Conservation (phyloP, 2,329 filamentous ascomycete species). For the Talaromyces sp. region DNA sequence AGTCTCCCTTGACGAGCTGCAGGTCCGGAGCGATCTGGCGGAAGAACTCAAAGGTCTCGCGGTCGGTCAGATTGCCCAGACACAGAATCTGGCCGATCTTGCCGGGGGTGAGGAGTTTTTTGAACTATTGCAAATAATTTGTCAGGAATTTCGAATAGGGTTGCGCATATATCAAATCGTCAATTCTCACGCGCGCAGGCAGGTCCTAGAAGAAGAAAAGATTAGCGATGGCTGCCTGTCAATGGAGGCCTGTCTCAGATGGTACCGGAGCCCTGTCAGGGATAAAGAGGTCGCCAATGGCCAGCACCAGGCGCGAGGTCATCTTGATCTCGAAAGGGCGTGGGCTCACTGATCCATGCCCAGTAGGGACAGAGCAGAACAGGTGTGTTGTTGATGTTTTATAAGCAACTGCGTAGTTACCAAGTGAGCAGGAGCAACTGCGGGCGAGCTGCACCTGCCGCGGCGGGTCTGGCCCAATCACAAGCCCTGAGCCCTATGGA, state of each 20-base stretch:
- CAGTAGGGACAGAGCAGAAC: not conserved
- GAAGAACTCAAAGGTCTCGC: constrained; percentile 73
- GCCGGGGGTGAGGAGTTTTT: constrained; percentile 74
- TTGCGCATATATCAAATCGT: too few relatives aligned
- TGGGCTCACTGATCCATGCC: constrained; percentile 25
- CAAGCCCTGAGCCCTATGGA: not conserved
- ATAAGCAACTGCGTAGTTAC: not conserved
- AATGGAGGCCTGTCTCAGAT: constrained; percentile 2
- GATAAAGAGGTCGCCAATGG: constrained; percentile 90
- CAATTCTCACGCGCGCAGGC: constrained; percentile 67
- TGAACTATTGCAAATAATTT: constrained; percentile 56
- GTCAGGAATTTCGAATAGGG: constrained; percentile 9
- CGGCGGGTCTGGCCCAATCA: not conserved
- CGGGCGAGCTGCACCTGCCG: not conserved
- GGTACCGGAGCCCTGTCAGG: constrained; percentile 75
- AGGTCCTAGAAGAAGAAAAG: constrained; percentile 57
- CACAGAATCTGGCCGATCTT: constrained; percentile 80
- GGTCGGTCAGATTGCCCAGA: constrained; percentile 74
- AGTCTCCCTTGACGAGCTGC: constrained; percentile 65
- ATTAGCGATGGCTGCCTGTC: constrained; percentile 10
- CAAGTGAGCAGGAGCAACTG: not conserved
- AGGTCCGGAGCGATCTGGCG: constrained; percentile 67
- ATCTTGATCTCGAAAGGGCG: constrained; percentile 33
- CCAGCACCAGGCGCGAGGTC: constrained; percentile 84
- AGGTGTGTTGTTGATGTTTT: not conserved